Conservation (phyloP, 1,284 basidiomycete genomes). For the Tilletia setariae region DNA sequence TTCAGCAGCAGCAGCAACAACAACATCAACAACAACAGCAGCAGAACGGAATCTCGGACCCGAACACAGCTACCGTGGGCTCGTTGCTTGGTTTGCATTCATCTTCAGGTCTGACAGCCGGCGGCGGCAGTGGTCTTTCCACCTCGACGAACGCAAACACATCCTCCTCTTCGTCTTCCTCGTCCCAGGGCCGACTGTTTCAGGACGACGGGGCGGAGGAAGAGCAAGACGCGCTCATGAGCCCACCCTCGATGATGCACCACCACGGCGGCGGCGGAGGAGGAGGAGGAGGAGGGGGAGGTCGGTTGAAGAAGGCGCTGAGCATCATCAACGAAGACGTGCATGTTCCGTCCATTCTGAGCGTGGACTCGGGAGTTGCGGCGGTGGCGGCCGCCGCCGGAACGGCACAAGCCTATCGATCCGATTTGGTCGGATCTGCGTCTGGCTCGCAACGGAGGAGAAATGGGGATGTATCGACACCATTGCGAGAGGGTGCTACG, state of each 20-base stretch:
- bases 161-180: background rate
- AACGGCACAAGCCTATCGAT: too few species aligned
- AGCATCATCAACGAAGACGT: constrained; percentile 20
- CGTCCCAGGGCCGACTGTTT: background rate
- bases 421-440: too few species aligned
- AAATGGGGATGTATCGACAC: too few species aligned
- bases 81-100: constrained; percentile 9
- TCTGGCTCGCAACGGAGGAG: too few species aligned
- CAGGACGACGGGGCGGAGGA: constrained; percentile 4
- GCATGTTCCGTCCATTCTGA: background rate
- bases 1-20: background rate
- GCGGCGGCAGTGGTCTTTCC: background rate
- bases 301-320: constrained; percentile 17
- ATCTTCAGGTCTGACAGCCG: background rate
- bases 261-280: background rate
- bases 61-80: constrained; percentile 5
- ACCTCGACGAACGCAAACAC: background rate
- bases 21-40: too few species aligned
- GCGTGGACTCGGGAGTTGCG: too few species aligned
- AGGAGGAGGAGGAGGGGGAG: background rate
- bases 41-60: background rate
- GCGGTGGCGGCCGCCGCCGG: too few species aligned
- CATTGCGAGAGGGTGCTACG: too few species aligned
- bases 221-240: background rate
- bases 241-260: too few species aligned